phyloP scores from a whole-genome alignment of 2,329 filamentous ascomycete species.

The Xylaria sp. region DNA sequence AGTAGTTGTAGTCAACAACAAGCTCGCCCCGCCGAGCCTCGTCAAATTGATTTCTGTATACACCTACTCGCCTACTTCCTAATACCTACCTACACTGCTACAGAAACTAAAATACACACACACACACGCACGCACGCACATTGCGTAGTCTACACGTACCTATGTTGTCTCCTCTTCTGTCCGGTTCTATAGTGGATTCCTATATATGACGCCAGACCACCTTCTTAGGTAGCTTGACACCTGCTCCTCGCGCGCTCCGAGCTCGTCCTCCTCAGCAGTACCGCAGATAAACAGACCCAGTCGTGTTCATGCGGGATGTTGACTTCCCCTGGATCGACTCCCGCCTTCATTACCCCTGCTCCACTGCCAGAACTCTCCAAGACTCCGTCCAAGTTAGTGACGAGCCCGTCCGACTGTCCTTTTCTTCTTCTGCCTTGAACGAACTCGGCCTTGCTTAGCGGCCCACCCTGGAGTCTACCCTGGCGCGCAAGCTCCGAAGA shows the following conservation, averaged over 20 bases:
- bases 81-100: no score
- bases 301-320: slow-evolving; percentile 9
- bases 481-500: neutral
- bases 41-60: neutral
- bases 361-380: neutral
- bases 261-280: slow-evolving; percentile 16
- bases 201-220: no score
- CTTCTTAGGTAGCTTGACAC: no score
- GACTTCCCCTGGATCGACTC: slow-evolving; percentile 11
- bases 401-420: neutral
- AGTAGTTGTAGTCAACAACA: no score
- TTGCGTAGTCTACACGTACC: neutral
- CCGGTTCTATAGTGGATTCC: neutral
- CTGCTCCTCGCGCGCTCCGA: slow-evolving; percentile 1
- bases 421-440: slow-evolving; percentile 4
- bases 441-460: slow-evolving; percentile 3
- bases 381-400: neutral
- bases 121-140: no score
- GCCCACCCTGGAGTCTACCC: neutral
- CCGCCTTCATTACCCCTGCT: slow-evolving; percentile 1
- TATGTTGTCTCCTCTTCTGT: neutral
- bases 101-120: no score
- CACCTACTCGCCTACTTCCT: no score
- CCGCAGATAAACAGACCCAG: neutral
- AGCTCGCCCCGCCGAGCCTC: neutral